phyloP scores from a whole-genome alignment of 495 filamentous ascomycete species.

The Penicillium verhagenii region DNA sequence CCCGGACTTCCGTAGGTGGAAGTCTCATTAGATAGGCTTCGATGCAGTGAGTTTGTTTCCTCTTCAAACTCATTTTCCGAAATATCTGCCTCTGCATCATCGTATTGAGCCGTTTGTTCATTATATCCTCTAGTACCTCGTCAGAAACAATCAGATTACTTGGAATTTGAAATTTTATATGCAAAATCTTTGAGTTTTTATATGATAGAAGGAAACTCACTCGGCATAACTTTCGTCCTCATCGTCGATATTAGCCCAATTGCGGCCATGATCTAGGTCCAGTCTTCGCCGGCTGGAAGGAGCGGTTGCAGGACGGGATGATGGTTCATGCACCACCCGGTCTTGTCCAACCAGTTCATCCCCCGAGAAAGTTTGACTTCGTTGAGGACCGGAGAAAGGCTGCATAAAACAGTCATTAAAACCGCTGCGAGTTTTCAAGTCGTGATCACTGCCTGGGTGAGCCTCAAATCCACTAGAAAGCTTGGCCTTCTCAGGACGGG shows the following conservation, averaged over 20 bases:
- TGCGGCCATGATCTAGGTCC: neutral
- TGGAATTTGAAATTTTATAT: neutral
- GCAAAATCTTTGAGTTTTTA: no score
- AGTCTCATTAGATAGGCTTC: neutral
- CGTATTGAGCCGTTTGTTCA: neutral
- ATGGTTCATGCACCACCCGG: neutral
- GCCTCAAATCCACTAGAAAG: neutral
- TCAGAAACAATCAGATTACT: neutral
- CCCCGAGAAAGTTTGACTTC: neutral
- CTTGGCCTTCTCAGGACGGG: neutral
- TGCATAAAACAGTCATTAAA: neutral
- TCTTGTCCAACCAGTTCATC: neutral
- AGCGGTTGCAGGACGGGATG: neutral
- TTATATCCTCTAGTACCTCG: neutral
- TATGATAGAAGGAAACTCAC: neutral
- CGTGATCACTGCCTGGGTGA: neutral
- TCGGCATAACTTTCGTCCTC: neutral
- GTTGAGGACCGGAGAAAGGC: neutral
- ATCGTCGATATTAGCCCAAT: neutral
- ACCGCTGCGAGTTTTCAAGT: neutral
- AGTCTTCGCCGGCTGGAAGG: neutral
- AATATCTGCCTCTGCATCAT: neutral
- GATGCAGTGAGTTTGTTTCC: neutral
- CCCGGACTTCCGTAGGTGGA: neutral
- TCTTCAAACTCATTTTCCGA: neutral